Evolutionary conservation across 495 filamentous ascomycete species (phyloP), one percentile per base, ranked within the genome.

Genomic region (Podospora bellae-mahoneyi): DNA sequence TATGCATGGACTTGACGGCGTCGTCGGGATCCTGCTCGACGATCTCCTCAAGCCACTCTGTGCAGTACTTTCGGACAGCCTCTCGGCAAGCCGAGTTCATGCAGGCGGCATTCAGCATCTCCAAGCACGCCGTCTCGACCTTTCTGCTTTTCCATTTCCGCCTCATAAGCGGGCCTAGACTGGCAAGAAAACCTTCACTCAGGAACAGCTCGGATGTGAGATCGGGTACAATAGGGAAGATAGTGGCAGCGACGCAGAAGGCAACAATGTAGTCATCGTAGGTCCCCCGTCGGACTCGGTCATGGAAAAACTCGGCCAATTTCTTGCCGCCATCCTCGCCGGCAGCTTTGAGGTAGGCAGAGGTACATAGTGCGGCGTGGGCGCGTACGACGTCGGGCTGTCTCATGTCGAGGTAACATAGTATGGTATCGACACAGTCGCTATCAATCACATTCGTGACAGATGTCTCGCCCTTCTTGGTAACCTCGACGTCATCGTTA

Each of bases 51-150:
- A 99, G 82, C 91, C 93, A 97, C 44, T 89, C 88, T 19, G 83
- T 82, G 75, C 93, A 96, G 70, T 94, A 86, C 72, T 90, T 92
- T 60, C 84, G 83, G 63, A 98, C 89, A 18, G 89, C 89, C 69
- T 92, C 89, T 18, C 93, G 88, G 71, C 93, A 97, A 2, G 83
- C 77, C 56, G 85, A 81, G 71, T 93, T 89, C 78, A 96, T 90
- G 78, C 93, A 96, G 19, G 94, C 96, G 13, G 91, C 92, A 78
- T 91, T 95, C 55, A 98, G 81, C 82, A 98, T 88, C 68, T 98
- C 91, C 64, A 98, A 79, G 28, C 91, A 86, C 4, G 92, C 89
- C 54, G 88, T 85, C 78, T 97, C 93, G 55, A 97, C 89, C 64
- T 90, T 90, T 69, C 84, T 84, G 73, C 88, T 91, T 78, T 91